phyloP scores from a whole-genome alignment of 345 rosid genomes.

The Gossypium turneri region DNA sequence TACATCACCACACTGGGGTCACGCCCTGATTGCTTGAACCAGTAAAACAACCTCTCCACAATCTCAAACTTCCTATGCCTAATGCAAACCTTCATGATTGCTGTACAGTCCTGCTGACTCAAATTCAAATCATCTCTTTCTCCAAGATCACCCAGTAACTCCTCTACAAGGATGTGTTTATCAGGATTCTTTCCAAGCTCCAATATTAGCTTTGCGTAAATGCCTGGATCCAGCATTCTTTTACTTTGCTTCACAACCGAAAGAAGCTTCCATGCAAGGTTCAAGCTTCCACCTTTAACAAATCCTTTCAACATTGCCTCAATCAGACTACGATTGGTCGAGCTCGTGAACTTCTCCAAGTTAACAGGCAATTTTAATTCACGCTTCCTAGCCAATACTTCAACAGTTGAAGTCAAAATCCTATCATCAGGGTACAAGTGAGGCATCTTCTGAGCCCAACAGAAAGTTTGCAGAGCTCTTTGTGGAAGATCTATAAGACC shows the following conservation, averaged over 20 bases:
- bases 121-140: conserved; percentile 61
- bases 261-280: conserved; percentile 66
- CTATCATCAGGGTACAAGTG: conserved; percentile 65
- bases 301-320: conserved; percentile 85
- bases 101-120: conserved; percentile 71
- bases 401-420: conserved; percentile 59
- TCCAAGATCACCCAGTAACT: conserved; percentile 59
- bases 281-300: conserved; percentile 57
- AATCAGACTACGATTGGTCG: conserved; percentile 63
- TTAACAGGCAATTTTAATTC: conserved; percentile 55
- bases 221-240: conserved; percentile 55
- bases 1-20: conserved; percentile 73
- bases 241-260: conserved; percentile 43
- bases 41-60: conserved; percentile 57
- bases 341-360: conserved; percentile 42
- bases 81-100: conserved; percentile 75
- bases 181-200: conserved; percentile 80
- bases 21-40: conserved; percentile 57
- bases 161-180: conserved; percentile 39
- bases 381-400: conserved; percentile 62
- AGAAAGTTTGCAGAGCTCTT: conserved; percentile 76
- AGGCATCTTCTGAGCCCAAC: conserved; percentile 72
- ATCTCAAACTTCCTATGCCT: conserved; percentile 50
- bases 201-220: conserved; percentile 66
- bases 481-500: conserved; percentile 77